phyloP scores from a whole-genome alignment of 73 alveolate genomes.

The Effrenium voratum region DNA sequence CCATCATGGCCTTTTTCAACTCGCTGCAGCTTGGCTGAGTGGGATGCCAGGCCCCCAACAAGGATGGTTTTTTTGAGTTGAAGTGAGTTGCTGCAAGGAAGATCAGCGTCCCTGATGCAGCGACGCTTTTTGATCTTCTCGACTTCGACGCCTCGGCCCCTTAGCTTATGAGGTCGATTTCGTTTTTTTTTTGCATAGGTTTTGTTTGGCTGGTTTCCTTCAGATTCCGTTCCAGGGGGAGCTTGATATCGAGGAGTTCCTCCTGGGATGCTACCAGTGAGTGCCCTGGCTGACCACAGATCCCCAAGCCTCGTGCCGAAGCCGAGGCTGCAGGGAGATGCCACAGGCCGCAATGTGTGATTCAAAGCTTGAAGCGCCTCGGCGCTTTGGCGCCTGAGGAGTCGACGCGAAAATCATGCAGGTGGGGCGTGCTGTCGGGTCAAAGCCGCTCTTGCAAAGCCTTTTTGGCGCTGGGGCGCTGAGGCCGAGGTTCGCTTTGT shows the following conservation, averaged over 20 bases:
- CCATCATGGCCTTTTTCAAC: constrained; percentile 12
- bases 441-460: background rate
- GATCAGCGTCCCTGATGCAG: constrained; percentile 6
- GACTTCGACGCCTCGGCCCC: constrained; percentile 33
- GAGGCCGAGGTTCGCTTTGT: constrained; percentile 23
- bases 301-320: background rate
- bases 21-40: background rate
- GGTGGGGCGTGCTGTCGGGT: background rate
- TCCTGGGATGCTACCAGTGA: constrained; percentile 16
- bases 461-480: background rate
- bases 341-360: background rate
- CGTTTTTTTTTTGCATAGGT: no score
- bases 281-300: background rate
- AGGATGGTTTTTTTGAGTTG: background rate
- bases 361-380: background rate
- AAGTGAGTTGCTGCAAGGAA: background rate
- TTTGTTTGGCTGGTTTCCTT: background rate
- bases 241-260: constrained; percentile 37
- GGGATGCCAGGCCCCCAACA: background rate
- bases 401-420: constrained; percentile 28
- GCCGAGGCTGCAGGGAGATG: constrained; percentile 23
- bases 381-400: background rate
- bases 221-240: background rate
- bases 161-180: background rate
- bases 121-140: constrained; percentile 40